Evolutionary conservation across 2,329 filamentous ascomycete genomes (phyloP), one percentile per base, ranked within the genome.

Genomic region (Trichoderma sp.): DNA sequence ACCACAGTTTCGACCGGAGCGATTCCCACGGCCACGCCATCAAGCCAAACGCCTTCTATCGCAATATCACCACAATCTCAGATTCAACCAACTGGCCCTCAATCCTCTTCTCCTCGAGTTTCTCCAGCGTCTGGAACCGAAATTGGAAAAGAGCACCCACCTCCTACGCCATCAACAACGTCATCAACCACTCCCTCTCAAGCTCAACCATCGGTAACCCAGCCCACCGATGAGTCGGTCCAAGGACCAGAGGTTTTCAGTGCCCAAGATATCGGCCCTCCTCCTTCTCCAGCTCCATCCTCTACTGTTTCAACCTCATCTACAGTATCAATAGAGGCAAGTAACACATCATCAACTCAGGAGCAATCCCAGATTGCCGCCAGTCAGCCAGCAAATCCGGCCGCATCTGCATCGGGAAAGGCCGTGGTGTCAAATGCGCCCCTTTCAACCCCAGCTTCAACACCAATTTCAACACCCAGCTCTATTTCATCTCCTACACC

Each of bases 51-150:
- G 27, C 18, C 38, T 18, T 38, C 74, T 33, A 31, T 21, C 41
- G 6, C 27, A 16, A 18, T 14, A 24, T 16, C 72, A 75, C 21
- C 74, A 11, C 67, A 66, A 41, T 60, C 21, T 14, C 71, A 66
- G 29, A 41, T 21, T 56, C 71, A 74, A 18, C 18, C 29, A 16
- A 16, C 45, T 71, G 77, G 50, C 78, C 78, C 24, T 79, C 80
- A 11, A 71, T 71, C 72, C 35, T 63, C 68, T 63, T 2, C 56
- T 33, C 27, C 68, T 33, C 24, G 31, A 62, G 38, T 27, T 64
- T 29, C 59, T 35, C 33, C 50, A 4, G 18, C 33, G 1, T 21
- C 63, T 60, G 41, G n/a, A 12, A 65, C 41, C 12, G 21, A 56
- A 21, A 53, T n/a, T 21, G 62, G 21, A 53, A 27, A 65, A 16